Evolutionary conservation across 192 early-diverging fungal genomes (phyloP).

Genomic region (Coemansia furcata): DNA sequence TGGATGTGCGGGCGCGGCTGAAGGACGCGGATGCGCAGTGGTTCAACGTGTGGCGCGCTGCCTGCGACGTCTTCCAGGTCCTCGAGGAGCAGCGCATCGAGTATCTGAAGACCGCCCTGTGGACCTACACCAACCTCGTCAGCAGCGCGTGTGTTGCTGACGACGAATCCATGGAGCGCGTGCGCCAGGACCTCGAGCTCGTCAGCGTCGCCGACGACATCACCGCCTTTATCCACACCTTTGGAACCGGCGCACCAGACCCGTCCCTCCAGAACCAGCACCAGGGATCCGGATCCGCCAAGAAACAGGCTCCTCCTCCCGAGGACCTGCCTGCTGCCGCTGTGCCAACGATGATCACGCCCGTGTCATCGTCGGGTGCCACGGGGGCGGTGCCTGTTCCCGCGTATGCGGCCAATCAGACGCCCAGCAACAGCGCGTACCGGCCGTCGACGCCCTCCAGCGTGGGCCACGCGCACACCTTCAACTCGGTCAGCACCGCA

Average conservation of each 20-base stretch:
- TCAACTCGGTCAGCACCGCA: conserved; percentile 17
- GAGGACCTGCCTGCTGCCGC: neutral
- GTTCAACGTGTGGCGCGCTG: conserved; percentile 47
- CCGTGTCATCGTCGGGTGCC: neutral
- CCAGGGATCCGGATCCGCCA: too few species aligned
- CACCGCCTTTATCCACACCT: conserved; percentile 58
- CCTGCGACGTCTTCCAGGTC: conserved; percentile 33
- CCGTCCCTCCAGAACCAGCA: conserved; percentile 12
- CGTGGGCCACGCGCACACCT: conserved; percentile 14
- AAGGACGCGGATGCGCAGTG: conserved; percentile 51
- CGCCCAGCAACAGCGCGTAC: neutral
- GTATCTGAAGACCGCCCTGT: conserved; percentile 63
- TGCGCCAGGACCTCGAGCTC: conserved; percentile 64
- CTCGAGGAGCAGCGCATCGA: conserved; percentile 75
- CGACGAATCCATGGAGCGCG: conserved; percentile 74
- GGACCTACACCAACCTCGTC: conserved; percentile 71
- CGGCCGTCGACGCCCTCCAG: conserved; percentile 7
- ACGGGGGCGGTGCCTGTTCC: neutral
- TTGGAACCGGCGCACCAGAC: conserved; percentile 58
- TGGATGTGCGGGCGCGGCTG: conserved; percentile 24
- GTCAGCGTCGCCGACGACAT: conserved; percentile 66
- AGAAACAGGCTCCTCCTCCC: too few species aligned
- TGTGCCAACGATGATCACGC: neutral
- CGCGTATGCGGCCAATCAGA: neutral
- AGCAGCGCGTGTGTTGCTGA: conserved; percentile 68